Conservation (phyloP, 805 yeast species). For the Cyberlindnera suaveolens region DNA sequence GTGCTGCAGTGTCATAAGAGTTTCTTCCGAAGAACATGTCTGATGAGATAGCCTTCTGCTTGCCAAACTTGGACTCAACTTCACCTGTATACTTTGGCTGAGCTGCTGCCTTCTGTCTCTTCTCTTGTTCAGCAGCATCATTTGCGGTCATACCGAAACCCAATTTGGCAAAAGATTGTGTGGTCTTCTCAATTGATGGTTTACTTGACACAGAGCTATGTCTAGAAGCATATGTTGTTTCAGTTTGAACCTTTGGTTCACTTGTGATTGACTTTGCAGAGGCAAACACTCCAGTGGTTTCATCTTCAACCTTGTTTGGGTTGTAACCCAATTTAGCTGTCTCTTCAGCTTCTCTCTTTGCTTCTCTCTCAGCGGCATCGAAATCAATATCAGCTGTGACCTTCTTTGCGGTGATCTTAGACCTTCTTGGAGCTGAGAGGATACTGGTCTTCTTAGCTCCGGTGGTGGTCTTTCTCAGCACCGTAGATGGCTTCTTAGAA, state of each 20-base stretch:
- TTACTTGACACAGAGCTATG: slow-evolving; percentile 5
- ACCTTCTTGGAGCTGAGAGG: slow-evolving; percentile 49
- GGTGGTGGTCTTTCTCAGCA: slow-evolving; percentile 24
- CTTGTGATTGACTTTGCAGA: slow-evolving; percentile 14
- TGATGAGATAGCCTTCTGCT: slow-evolving; percentile 90
- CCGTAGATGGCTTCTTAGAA: slow-evolving; percentile 23
- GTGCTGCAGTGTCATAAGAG: slow-evolving; percentile 67
- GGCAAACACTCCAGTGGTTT: slow-evolving; percentile 8
- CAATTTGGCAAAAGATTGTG: slow-evolving; percentile 71
- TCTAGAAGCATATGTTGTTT: slow-evolving; percentile 3
- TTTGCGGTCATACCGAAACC: slow-evolving; percentile 88
- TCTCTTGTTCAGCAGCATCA: slow-evolving; percentile 42
- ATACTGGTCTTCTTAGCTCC: slow-evolving; percentile 36
- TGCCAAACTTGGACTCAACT: slow-evolving; percentile 72
- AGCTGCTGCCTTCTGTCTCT: slow-evolving; percentile 39
- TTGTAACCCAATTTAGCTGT: slow-evolving; percentile 37
- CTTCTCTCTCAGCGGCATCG: slow-evolving; percentile 68
- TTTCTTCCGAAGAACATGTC: slow-evolving; percentile 93
- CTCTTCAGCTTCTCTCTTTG: slow-evolving; percentile 76
- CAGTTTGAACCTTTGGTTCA: slow-evolving; percentile 14
- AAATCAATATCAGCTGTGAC: slow-evolving; percentile 54
- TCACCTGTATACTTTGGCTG: slow-evolving; percentile 68
- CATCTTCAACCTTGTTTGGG: slow-evolving; percentile 25
- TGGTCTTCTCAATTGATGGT: slow-evolving; percentile 35
- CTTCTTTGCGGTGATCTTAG: slow-evolving; percentile 49